Evolutionary conservation across 768 basidiomycete species (phyloP).

Genomic region (Phlebiopsis flavidoalba): DNA sequence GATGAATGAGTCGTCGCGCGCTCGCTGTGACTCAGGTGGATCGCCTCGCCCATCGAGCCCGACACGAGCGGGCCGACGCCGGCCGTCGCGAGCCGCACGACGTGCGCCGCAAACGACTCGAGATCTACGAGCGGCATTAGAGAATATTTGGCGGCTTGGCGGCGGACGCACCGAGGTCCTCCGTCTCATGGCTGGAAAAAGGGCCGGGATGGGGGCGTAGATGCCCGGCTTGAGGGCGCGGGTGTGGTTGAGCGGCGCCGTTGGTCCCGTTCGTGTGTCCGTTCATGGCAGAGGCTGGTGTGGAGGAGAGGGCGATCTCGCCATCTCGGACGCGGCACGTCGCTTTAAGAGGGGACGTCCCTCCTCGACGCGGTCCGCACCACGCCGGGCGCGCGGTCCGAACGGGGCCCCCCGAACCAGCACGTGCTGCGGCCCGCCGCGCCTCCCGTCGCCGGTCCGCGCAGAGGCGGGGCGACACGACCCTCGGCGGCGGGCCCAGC

Average conservation of each 20-base stretch:
- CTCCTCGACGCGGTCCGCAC: conserved; percentile 2
- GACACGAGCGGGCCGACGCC: conserved; percentile 33
- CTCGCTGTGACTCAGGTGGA: conserved; percentile 40
- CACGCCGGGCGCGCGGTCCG: background rate
- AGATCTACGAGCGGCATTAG: conserved; percentile 27
- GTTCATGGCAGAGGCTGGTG: background rate
- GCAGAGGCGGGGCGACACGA: too few relatives aligned
- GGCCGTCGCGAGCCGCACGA: conserved; percentile 35
- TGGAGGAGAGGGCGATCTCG: background rate
- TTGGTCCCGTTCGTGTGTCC: conserved; percentile 9
- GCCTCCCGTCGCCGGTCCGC: background rate
- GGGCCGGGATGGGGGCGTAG: conserved; percentile 83
- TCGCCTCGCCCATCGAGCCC: conserved; percentile 46
- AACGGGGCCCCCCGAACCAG: background rate
- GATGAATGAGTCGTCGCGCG: conserved; percentile 19
- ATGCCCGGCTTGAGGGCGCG: conserved; percentile 71
- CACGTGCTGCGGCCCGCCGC: background rate
- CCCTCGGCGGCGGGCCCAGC: too few relatives aligned
- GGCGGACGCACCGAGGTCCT: conserved; percentile 70
- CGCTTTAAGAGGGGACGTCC: background rate
- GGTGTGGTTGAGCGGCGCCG: conserved; percentile 18
- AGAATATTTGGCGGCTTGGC: background rate
- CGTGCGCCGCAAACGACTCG: conserved; percentile 34
- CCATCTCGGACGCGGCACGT: background rate
- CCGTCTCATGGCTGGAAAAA: conserved; percentile 73